phyloP scores from a whole-genome alignment of 371 early-diverging fungal genomes.

The Mortierella sp. region DNA sequence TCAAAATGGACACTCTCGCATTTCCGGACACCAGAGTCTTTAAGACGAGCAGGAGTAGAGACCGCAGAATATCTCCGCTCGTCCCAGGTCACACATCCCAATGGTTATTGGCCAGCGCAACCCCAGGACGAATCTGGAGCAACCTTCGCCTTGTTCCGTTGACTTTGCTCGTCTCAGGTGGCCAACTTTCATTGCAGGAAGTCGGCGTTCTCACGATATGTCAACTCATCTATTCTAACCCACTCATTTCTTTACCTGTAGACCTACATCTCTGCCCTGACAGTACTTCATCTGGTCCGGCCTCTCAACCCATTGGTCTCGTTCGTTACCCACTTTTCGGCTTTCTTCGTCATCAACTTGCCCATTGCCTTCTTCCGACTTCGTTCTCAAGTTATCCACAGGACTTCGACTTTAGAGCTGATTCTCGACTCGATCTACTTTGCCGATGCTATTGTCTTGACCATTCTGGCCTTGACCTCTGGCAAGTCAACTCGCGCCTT shows the following conservation, averaged over 20 bases:
- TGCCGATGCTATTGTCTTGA: constrained; percentile 58
- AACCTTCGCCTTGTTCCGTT: not conserved
- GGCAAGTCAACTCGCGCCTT: constrained; percentile 59
- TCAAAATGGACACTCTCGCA: not conserved
- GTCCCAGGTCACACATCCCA: not conserved
- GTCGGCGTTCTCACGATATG: not conserved
- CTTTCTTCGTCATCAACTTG: constrained; percentile 64
- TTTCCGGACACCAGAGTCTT: not conserved
- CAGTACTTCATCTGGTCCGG: constrained; percentile 63
- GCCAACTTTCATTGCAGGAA: not conserved
- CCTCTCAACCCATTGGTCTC: constrained; percentile 66
- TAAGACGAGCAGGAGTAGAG: not conserved
- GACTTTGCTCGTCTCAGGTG: not conserved
- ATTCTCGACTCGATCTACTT: constrained; percentile 63
- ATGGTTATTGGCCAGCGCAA: not conserved
- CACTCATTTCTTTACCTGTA: constrained; percentile 20
- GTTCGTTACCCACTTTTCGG: constrained; percentile 65
- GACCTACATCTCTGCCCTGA: constrained; percentile 67
- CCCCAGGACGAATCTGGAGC: not conserved
- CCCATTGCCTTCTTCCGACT: constrained; percentile 63
- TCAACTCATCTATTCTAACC: not conserved
- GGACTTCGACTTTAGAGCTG: constrained; percentile 55
- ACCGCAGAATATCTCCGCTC: not conserved
- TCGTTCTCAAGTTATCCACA: constrained; percentile 64
- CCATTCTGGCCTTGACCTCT: constrained; percentile 64